A percentile compares a stretch with the other conserved stretches of the same genome.
Evolutionary conservation across 2,329 filamentous ascomycete genomes (phyloP).

Genomic region (Trichoderma atroviride): DNA sequence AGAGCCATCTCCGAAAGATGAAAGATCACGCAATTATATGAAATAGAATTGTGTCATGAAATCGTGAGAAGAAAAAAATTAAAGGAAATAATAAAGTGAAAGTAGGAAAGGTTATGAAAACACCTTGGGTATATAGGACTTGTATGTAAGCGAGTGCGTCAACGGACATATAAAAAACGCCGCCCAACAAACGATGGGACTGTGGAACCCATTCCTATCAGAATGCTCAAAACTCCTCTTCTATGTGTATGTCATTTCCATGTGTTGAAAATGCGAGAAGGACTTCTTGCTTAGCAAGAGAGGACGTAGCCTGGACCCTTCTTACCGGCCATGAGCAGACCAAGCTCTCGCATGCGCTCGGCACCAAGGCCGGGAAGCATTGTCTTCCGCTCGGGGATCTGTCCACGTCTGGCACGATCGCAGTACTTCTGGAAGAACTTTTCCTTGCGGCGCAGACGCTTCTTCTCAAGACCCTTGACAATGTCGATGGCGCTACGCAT

Average conservation of each 20-base stretch:
- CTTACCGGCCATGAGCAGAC: conserved; percentile 84
- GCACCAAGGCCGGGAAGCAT: conserved; percentile 78
- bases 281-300: conserved; percentile 60
- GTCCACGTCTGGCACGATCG: conserved; percentile 74
- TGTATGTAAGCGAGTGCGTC: background rate
- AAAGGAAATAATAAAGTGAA: background rate
- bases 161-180: conserved; percentile 15
- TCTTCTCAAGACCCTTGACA: conserved; percentile 92
- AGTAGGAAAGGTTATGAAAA: conserved; percentile 8
- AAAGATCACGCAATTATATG: conserved; percentile 25
- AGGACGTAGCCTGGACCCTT: conserved; percentile 75
- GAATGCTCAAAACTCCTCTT: conserved; percentile 17
- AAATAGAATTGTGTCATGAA: conserved; percentile 20
- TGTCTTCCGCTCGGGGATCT: conserved; percentile 64
- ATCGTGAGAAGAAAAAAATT: conserved; percentile 8
- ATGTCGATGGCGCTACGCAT: conserved; percentile 95
- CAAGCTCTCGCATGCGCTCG: conserved; percentile 82
- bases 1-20: conserved; percentile 6
- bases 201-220: conserved; percentile 25
- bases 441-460: conserved; percentile 88
- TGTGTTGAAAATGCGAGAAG: background rate
- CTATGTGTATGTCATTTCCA: conserved; percentile 6
- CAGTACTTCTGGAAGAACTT: conserved; percentile 90
- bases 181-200: conserved; percentile 17
- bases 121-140: conserved; percentile 9